Evolutionary conservation across 1,139 yeast genomes (phyloP).

Genomic region (Magnusiomyces sp.): DNA sequence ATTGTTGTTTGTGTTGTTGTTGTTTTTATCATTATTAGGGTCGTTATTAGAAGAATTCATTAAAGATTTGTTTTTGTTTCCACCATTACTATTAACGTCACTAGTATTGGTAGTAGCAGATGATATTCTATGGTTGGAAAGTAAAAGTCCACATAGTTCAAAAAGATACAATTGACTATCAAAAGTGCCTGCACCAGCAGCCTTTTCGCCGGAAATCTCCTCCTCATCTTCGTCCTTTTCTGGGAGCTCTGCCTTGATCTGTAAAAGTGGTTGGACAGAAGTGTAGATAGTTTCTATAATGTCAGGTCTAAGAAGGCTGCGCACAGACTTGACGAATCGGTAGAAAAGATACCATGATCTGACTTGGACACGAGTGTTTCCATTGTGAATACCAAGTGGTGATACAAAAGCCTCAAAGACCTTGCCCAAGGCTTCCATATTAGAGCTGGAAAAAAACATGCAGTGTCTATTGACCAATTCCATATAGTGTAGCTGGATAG

Average conservation of each 20-base stretch:
- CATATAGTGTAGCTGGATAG: slow-evolving; percentile 71
- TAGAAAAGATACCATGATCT: slow-evolving; percentile 89
- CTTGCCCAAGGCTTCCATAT: slow-evolving; percentile 46
- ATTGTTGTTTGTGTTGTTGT: not conserved
- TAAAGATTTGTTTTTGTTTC: not conserved
- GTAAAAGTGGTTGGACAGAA: slow-evolving; percentile 46
- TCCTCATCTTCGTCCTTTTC: slow-evolving; percentile 38
- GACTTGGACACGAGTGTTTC: slow-evolving; percentile 51
- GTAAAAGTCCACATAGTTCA: slow-evolving; percentile 42
- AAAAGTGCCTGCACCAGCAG: slow-evolving; percentile 55
- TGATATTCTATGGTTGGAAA: slow-evolving; percentile 21
- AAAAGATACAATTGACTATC: slow-evolving; percentile 74
- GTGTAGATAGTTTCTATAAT: slow-evolving; percentile 42
- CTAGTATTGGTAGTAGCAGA: slow-evolving; percentile 33
- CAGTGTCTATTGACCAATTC: slow-evolving; percentile 80
- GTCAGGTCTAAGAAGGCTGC: slow-evolving; percentile 45
- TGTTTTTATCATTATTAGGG: not conserved
- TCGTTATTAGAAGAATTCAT: not conserved
- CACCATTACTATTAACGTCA: not conserved
- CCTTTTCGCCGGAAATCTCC: slow-evolving; percentile 35
- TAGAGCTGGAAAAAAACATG: slow-evolving; percentile 46
- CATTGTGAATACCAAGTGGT: slow-evolving; percentile 71
- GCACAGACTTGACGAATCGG: slow-evolving; percentile 70
- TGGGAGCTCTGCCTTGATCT: slow-evolving; percentile 51
- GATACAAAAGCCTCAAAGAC: slow-evolving; percentile 73